phyloP scores from a whole-genome alignment of 208 protist genomes.

The Acanthamoeba sp. region DNA sequence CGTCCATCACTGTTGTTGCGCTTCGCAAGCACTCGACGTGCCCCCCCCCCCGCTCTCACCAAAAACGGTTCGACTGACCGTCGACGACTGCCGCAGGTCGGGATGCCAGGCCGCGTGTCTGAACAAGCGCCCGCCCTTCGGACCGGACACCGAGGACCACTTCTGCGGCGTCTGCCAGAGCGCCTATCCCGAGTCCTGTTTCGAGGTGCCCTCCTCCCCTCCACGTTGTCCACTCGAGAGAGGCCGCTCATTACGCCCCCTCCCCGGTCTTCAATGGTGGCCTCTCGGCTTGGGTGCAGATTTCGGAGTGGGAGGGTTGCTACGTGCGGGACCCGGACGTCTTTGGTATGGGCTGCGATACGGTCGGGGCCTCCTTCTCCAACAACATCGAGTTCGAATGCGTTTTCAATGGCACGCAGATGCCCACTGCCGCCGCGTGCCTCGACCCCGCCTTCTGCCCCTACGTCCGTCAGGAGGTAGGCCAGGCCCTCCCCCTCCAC shows the following conservation, averaged over 20 bases:
- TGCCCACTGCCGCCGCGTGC: neutral
- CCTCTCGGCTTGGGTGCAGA: neutral
- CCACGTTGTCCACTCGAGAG: neutral
- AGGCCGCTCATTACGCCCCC: no score
- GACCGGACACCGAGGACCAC: neutral
- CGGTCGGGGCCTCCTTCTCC: neutral
- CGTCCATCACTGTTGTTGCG: no score
- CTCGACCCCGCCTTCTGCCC: neutral
- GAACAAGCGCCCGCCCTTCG: slow-evolving; percentile 25
- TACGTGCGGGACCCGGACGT: slow-evolving; percentile 14
- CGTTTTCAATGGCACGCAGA: neutral
- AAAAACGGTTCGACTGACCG: neutral
- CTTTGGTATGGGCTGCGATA: neutral
- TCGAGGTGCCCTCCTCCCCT: neutral
- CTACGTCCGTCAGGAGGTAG: neutral
- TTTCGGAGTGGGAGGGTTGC: slow-evolving; percentile 26
- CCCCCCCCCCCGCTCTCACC: no score
- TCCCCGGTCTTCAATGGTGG: neutral
- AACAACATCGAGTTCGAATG: slow-evolving; percentile 30
- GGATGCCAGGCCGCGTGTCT: neutral
- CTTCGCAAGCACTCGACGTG: no score
- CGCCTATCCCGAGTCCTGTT: neutral
- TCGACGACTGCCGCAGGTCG: neutral
- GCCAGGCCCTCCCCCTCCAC: neutral
- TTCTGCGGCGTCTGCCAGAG: slow-evolving; percentile 38